Conservation (phyloP, 2,329 filamentous ascomycete genomes). For the Neonectria coccinea region DNA sequence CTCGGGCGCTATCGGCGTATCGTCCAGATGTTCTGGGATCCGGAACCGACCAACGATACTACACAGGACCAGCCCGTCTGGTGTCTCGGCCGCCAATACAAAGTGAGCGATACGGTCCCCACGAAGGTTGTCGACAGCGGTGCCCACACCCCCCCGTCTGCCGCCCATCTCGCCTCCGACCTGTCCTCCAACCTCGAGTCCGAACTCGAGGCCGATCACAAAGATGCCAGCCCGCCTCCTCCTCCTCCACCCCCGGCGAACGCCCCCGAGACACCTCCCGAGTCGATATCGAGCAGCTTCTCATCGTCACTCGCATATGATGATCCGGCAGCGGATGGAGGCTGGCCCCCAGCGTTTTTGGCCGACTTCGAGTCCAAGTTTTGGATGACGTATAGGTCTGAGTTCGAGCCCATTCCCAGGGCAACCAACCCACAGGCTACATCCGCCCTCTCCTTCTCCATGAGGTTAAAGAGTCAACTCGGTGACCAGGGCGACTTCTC, state of each 20-base stretch:
- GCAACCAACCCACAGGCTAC: slow-evolving; percentile 79
- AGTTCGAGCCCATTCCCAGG: slow-evolving; percentile 84
- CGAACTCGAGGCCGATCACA: slow-evolving; percentile 23
- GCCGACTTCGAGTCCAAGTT: slow-evolving; percentile 93
- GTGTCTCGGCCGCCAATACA: slow-evolving; percentile 76
- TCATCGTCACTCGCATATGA: slow-evolving; percentile 64
- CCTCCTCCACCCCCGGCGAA: slow-evolving; percentile 42
- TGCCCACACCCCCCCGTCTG: slow-evolving; percentile 42
- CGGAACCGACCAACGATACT: slow-evolving; percentile 84
- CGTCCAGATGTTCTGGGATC: slow-evolving; percentile 93
- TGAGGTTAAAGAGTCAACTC: slow-evolving; percentile 84
- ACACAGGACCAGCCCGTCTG: slow-evolving; percentile 78
- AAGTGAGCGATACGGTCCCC: slow-evolving; percentile 47
- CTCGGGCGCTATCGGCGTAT: slow-evolving; percentile 82
- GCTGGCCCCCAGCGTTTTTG: slow-evolving; percentile 88
- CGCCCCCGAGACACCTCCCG: slow-evolving; percentile 59
- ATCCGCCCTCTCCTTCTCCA: slow-evolving; percentile 81
- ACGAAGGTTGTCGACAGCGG: slow-evolving; percentile 27
- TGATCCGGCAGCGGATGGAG: slow-evolving; percentile 59
- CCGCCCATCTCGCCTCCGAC: slow-evolving; percentile 21
- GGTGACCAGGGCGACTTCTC: slow-evolving; percentile 85
- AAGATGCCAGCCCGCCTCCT: slow-evolving; percentile 35
- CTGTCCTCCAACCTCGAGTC: slow-evolving; percentile 4
- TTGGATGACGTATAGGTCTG: slow-evolving; percentile 96
- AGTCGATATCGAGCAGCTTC: slow-evolving; percentile 64